Percentiles rank a stretch among this genome's conserved stretches.
These are phyloP conservation scores for Chlamydomonas reinhardtii DNA, from an alignment of 163 green algal genomes.

Conservation along the genomic window DNA sequence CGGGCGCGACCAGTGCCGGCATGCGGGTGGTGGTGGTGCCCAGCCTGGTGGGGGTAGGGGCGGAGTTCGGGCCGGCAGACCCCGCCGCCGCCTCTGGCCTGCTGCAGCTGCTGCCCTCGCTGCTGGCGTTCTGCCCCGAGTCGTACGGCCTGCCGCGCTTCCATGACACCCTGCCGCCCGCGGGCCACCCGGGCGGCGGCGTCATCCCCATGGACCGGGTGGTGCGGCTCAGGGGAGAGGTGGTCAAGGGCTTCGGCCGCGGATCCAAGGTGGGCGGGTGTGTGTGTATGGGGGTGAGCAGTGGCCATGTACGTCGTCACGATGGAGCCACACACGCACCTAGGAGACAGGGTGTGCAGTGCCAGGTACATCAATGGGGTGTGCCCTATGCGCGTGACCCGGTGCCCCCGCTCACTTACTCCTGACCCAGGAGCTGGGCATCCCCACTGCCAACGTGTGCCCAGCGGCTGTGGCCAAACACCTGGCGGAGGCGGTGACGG, in stretches of 20 bases:
- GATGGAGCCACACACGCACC: too few species aligned
- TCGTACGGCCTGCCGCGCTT: constrained; percentile 79
- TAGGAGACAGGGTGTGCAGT: too few species aligned
- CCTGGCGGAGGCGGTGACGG: constrained; percentile 83
- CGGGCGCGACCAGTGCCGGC: constrained; percentile 79
- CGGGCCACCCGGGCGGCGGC: background rate
- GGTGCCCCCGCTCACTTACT: too few species aligned
- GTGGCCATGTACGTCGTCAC: too few species aligned
- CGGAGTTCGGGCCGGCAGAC: constrained; percentile 37
- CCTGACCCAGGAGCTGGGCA: constrained; percentile 83
- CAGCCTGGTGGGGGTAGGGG: constrained; percentile 53
- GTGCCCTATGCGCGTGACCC: too few species aligned
- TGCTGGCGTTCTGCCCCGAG: constrained; percentile 84
- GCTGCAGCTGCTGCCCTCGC: constrained; percentile 74
- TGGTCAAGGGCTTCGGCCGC: constrained; percentile 92
- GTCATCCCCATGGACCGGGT: constrained; percentile 71
- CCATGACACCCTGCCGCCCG: constrained; percentile 61
- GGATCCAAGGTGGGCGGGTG: constrained; percentile 70
- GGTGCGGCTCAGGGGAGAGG: constrained; percentile 79
- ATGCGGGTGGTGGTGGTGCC: constrained; percentile 88
- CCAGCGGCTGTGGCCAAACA: constrained; percentile 63
- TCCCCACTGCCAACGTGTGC: constrained; percentile 94
- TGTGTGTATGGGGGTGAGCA: too few species aligned
- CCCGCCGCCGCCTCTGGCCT: constrained; percentile 34
- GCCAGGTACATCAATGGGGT: too few species aligned